Evolutionary conservation across 768 basidiomycete species (phyloP), one percentile per base, ranked within the genome.

Genomic region (Rhodotorula graminis): DNA sequence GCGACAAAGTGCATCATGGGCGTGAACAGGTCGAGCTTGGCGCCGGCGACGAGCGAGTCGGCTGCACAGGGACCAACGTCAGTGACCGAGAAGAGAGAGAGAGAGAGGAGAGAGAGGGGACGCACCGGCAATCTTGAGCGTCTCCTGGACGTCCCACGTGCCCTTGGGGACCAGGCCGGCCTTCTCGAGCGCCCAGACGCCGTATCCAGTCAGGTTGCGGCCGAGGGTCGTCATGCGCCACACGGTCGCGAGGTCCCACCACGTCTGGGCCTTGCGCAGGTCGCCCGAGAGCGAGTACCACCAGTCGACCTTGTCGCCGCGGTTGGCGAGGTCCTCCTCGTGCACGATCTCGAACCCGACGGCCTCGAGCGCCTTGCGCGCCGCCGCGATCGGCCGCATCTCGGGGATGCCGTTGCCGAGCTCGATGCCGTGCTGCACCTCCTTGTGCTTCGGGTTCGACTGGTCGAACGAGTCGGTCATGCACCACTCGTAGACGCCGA

Each of bases 401-500:
- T 97, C 92, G 29, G 96, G 92, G 78, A 99, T 97, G 67, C 96
- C 96, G 79, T 95, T 93, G 31, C 96, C 95, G 68, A 96, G 84
- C 74, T 97, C 94, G 72, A 97, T 89, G 72, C 86, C 86, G 83
- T 97, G 93, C 21, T 92, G 91, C 69, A 98, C 88, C 58, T 86
- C 86, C 83, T 93, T 94, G 86, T 98, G 95, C 65, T 85, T 82
- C 27, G 93, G 80, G 85, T 90, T 65, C 59, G 89, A 86, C 52
- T 90, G 86, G 82, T 97, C 90, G 91, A 94, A 94, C 7, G 82
- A 80, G 81, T 97, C 93, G 29, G 96, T 97, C 96, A 99, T 97
- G 82, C 88, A 89, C 95, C 95, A 99, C 81, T 98, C 96, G 82
- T 98, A 99, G 50, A 98, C 90, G 79, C 94, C 95, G 81, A 96